Evolutionary conservation across 352 stramenopile genomes (phyloP).

Genomic region (Globisporangium acanthophoron): DNA sequence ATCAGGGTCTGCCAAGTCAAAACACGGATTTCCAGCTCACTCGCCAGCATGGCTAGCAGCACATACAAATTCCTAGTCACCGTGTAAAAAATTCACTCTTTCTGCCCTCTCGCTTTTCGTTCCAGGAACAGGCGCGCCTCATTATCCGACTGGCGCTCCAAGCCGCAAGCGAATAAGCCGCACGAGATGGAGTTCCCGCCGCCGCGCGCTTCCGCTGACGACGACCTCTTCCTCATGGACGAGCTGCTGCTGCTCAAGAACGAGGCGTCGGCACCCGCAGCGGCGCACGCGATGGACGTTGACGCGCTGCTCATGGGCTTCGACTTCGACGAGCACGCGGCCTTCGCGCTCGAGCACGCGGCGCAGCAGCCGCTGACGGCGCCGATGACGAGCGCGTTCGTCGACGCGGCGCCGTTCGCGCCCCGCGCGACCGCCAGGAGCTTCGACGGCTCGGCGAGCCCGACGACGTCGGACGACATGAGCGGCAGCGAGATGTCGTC

Average conservation of each 20-base stretch:
- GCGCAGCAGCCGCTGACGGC: not conserved
- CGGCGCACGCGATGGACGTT: conserved; percentile 14
- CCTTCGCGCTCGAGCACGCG: conserved; percentile 13
- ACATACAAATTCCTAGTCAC: not conserved
- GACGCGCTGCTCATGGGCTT: conserved; percentile 39
- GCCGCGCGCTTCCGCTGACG: conserved; percentile 4
- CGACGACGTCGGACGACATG: conserved; percentile 35
- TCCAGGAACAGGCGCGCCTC: not conserved
- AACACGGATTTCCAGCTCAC: conserved; percentile 4
- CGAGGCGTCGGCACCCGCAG: conserved; percentile 11
- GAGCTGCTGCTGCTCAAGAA: conserved; percentile 42
- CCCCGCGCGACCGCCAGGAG: conserved; percentile 1
- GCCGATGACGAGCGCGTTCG: not conserved
- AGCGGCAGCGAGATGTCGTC: conserved; percentile 47
- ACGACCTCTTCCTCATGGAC: conserved; percentile 37
- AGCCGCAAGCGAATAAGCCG: not conserved
- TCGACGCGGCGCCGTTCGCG: conserved; percentile 2
- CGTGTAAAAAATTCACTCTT: not conserved
- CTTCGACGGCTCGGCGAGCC: conserved; percentile 22
- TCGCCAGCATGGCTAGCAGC: no score
- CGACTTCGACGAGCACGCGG: conserved; percentile 15
- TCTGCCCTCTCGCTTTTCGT: not conserved
- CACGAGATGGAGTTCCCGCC: conserved; percentile 5
- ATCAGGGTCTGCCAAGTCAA: conserved; percentile 52
- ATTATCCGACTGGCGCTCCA: conserved; percentile 1